Base-by-base conservation (phyloP, 2,329 filamentous ascomycete genomes). In the Passalora sequoiae region DNA sequence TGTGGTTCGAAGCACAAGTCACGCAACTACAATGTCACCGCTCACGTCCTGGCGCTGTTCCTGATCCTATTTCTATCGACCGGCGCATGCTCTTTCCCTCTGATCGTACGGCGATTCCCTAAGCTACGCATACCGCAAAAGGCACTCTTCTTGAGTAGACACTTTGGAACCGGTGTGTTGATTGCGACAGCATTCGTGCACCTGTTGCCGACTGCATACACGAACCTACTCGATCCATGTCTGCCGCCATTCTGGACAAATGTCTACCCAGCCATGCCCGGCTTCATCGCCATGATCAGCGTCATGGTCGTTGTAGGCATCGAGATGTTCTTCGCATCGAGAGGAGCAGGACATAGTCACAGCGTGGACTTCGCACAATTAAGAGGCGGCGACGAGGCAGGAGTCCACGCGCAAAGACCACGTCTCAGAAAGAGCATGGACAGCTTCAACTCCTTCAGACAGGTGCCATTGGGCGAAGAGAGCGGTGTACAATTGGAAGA, bases 291-390 rank as follows among this genome's bases (percentile, higher is more conserved):
- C 43, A 91, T 94, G 85, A 66, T 81, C 7, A 81, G 85, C 8
- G 85, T 87, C n/a, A 74, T 94, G 46, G 70, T 85, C 3, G 89
- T 96, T 3, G 86, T 94, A 5, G 78, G 80, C 2, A 76, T 96
- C 40, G 91, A 97, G 65, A 94, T 92, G 69, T 88, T 89, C 63
- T 82, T 97, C 55, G 89, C 88, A 0, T 84, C 83, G 40, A 75
- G 76, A 60, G 80, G 80, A 4, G 78, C 77, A 6, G 71, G 71
- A 12, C 78, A 82, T 59, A 70, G 73, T 36, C 78, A 82, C 58
- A 66, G 69, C 9, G 74, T 61, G 22, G 60, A 60, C 43, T 52
- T 62, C 36, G 51, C 54, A 25, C 47, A 46, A 29, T 46, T 62
- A 56, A 24, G 56, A 51, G 31, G 60, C 57, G 30, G 52, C 24